Percentiles rank a stretch among this genome's conserved stretches.
These are phyloP conservation scores for Elongisporangium prolatum DNA, from an alignment of 352 stramenopile species.

Conservation along the genomic window DNA sequence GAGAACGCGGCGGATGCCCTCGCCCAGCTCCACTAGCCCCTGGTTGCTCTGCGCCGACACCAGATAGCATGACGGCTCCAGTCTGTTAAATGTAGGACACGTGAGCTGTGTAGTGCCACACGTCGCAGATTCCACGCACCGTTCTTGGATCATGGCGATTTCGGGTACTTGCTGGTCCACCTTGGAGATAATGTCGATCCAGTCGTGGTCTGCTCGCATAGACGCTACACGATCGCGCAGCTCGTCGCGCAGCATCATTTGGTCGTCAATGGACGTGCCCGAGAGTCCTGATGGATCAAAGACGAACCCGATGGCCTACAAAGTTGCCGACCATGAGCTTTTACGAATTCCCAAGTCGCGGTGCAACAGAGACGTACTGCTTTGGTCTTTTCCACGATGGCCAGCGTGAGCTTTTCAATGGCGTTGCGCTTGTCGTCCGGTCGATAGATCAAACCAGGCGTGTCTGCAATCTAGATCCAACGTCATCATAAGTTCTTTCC, in stretches of 20 bases:
- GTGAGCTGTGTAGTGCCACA: not conserved
- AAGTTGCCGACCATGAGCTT: not conserved
- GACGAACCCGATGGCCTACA: slow-evolving; percentile 79
- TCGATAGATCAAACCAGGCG: slow-evolving; percentile 61
- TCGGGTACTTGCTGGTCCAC: slow-evolving; percentile 59
- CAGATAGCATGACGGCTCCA: slow-evolving; percentile 17
- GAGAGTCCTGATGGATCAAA: slow-evolving; percentile 72
- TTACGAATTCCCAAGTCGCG: not conserved
- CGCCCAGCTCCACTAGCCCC: slow-evolving; percentile 53
- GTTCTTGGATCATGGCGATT: slow-evolving; percentile 23
- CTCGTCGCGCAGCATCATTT: slow-evolving; percentile 71
- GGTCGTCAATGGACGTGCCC: slow-evolving; percentile 54
- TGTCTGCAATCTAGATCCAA: slow-evolving; percentile 69
- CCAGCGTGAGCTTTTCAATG: slow-evolving; percentile 68
- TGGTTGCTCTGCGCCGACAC: slow-evolving; percentile 81
- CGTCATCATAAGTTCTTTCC: not conserved
- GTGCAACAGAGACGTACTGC: slow-evolving; percentile 21
- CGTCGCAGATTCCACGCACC: slow-evolving; percentile 14
- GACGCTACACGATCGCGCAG: slow-evolving; percentile 42
- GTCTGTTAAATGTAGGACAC: slow-evolving; percentile 11
- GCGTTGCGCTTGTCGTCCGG: slow-evolving; percentile 59
- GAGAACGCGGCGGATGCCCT: slow-evolving; percentile 47
- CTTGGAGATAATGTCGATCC: slow-evolving; percentile 87
- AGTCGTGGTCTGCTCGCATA: slow-evolving; percentile 42
- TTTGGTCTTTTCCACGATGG: slow-evolving; percentile 77